Evolutionary conservation across 208 protist species (phyloP).

Genomic region (Crithidia expoeki): DNA sequence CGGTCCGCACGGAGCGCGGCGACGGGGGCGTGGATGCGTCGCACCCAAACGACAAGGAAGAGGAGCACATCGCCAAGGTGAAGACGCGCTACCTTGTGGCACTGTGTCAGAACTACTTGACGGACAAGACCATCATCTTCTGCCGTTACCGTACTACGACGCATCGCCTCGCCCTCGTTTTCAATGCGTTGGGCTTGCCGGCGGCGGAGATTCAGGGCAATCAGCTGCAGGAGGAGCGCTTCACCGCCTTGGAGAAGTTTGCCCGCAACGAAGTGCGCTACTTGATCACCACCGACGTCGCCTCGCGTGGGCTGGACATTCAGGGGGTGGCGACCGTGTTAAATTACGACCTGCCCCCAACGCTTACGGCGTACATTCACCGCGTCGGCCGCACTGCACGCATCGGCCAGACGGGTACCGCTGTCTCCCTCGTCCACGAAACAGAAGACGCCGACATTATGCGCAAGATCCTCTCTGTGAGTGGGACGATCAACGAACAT

Average conservation of each 20-base stretch:
- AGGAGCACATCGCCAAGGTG: constrained; percentile 70
- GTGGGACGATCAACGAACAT: constrained; percentile 72
- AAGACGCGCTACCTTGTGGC: constrained; percentile 86
- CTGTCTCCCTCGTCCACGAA: constrained; percentile 96
- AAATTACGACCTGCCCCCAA: constrained; percentile 97
- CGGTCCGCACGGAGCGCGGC: constrained; percentile 19
- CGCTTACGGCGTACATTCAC: constrained; percentile 99
- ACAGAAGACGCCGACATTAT: constrained; percentile 79
- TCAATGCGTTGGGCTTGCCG: constrained; percentile 69
- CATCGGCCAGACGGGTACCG: constrained; percentile 92
- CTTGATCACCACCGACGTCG: constrained; percentile 92
- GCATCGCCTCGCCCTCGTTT: constrained; percentile 83
- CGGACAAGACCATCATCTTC: constrained; percentile 86
- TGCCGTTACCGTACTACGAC: constrained; percentile 83
- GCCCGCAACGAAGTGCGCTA: constrained; percentile 72
- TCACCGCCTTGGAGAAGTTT: constrained; percentile 84
- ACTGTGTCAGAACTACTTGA: constrained; percentile 81
- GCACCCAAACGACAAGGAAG: constrained; percentile 20
- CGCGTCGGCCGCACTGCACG: constrained; percentile 97
- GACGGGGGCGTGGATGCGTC: constrained; percentile 1
- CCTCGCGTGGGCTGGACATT: constrained; percentile 97
- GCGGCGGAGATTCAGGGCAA: constrained; percentile 88
- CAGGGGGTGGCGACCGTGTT: constrained; percentile 95
- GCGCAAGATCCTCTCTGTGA: constrained; percentile 89
- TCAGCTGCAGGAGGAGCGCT: constrained; percentile 86